These are phyloP conservation scores for Macrophomina phaseolina DNA, from an alignment of 2,329 filamentous ascomycete genomes.

Conservation along the genomic window DNA sequence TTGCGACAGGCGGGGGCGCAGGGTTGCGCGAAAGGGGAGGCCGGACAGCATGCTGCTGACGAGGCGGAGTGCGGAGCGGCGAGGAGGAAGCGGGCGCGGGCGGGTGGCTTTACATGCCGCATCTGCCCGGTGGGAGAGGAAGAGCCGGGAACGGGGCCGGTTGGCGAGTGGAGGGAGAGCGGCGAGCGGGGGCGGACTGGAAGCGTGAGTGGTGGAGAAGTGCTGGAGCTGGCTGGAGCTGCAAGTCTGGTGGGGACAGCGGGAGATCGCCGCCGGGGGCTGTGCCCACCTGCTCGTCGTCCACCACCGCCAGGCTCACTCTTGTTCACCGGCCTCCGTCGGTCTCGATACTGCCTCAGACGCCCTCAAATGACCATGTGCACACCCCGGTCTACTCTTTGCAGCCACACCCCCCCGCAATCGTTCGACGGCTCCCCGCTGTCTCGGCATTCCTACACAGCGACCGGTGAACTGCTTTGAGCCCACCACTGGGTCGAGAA, in stretches of 20 bases:
- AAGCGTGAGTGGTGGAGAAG: conserved; percentile 3
- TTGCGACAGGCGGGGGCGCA: conserved; percentile 4
- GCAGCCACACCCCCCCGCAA: no score
- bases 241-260: conserved; percentile 13
- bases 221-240: neutral
- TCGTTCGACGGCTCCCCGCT: no score
- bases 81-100: conserved; percentile 11
- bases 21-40: conserved; percentile 21
- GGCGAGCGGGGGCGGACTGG: conserved; percentile 11
- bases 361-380: no score
- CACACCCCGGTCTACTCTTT: no score
- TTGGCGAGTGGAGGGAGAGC: conserved; percentile 9
- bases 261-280: conserved; percentile 20
- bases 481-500: no score
- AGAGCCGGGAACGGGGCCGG: neutral
- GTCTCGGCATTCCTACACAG: no score
- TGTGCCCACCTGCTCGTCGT: neutral
- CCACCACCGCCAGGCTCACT: neutral
- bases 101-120: conserved; percentile 24
- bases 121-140: neutral
- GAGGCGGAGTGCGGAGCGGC: neutral
- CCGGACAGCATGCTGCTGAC: conserved; percentile 20
- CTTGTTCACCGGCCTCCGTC: neutral
- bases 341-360: no score
- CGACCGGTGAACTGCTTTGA: no score